phyloP scores from a whole-genome alignment of 495 filamentous ascomycete genomes.

The Penicillium steckii region DNA sequence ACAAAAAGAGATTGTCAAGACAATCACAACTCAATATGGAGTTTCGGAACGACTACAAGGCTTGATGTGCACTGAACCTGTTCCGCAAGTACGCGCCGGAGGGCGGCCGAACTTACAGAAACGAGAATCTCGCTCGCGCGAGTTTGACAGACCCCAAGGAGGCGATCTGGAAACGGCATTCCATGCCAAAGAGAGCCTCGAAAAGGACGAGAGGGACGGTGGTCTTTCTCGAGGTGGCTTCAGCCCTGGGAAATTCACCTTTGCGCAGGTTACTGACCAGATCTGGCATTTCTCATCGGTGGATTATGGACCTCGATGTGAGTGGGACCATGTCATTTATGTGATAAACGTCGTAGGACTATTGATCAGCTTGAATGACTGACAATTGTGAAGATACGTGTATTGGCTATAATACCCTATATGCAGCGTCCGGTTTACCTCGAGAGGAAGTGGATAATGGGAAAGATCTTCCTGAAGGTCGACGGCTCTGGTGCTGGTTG shows the following conservation, averaged over 20 bases:
- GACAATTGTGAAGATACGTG: slow-evolving; percentile 59
- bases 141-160: slow-evolving; percentile 4
- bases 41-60: slow-evolving; percentile 66
- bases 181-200: slow-evolving; percentile 22
- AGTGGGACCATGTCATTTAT: background rate
- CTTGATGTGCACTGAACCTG: slow-evolving; percentile 61
- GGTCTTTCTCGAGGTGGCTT: slow-evolving; percentile 23
- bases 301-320: slow-evolving; percentile 58
- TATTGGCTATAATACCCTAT: slow-evolving; percentile 78
- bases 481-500: slow-evolving; percentile 74
- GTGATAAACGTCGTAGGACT: background rate
- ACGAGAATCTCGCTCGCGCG: slow-evolving; percentile 12
- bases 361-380: background rate
- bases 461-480: slow-evolving; percentile 58
- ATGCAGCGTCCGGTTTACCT: slow-evolving; percentile 47
- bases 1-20: slow-evolving; percentile 53
- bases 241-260: slow-evolving; percentile 33
- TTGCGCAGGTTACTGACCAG: slow-evolving; percentile 53
- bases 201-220: slow-evolving; percentile 23
- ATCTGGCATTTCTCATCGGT: slow-evolving; percentile 66
- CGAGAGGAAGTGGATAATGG: slow-evolving; percentile 23
- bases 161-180: slow-evolving; percentile 39
- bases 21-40: slow-evolving; percentile 54
- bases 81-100: slow-evolving; percentile 24
- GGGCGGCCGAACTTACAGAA: slow-evolving; percentile 13